A percentile compares a stretch with the other conserved stretches of the same genome.
Conservation (phyloP, 108 stramenopile genomes). For the Epipyxis sp. region DNA sequence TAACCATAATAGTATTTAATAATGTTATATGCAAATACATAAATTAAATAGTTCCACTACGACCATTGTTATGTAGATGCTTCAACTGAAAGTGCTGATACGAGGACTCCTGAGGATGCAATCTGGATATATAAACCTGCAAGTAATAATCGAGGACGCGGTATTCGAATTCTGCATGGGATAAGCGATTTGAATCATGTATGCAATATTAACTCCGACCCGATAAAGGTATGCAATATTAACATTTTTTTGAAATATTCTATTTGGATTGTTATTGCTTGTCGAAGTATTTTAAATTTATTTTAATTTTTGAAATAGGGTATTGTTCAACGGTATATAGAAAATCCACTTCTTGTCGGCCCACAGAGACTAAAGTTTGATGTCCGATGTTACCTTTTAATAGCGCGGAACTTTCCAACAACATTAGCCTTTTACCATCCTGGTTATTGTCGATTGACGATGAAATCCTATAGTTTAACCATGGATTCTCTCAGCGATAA, state of each 20-base stretch:
- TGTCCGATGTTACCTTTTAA: constrained; percentile 21
- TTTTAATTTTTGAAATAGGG: too few relatives aligned
- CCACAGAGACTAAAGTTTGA: constrained; percentile 8
- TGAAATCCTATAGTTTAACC: constrained; percentile 7
- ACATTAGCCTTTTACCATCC: constrained; percentile 19
- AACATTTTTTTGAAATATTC: too few relatives aligned
- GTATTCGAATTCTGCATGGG: constrained; percentile 2
- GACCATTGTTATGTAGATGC: too few relatives aligned
- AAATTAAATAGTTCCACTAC: too few relatives aligned
- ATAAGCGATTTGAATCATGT: not conserved
- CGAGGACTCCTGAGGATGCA: too few relatives aligned
- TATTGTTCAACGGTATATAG: constrained; percentile 21
- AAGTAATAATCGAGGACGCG: constrained; percentile 11
- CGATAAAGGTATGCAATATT: too few relatives aligned
- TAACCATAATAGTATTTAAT: too few relatives aligned
- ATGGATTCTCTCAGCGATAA: not conserved
- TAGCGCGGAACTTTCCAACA: not conserved
- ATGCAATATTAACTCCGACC: not conserved
- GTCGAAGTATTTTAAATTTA: too few relatives aligned
- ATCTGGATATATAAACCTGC: constrained; percentile 32
- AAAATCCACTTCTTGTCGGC: constrained; percentile 9
- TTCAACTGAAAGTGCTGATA: too few relatives aligned
- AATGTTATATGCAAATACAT: too few relatives aligned
- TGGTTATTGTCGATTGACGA: constrained; percentile 9
- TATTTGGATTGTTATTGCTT: too few relatives aligned